These are phyloP conservation scores for Exsudoporus frostii DNA, from an alignment of 768 basidiomycete species.

Conservation along the genomic window DNA sequence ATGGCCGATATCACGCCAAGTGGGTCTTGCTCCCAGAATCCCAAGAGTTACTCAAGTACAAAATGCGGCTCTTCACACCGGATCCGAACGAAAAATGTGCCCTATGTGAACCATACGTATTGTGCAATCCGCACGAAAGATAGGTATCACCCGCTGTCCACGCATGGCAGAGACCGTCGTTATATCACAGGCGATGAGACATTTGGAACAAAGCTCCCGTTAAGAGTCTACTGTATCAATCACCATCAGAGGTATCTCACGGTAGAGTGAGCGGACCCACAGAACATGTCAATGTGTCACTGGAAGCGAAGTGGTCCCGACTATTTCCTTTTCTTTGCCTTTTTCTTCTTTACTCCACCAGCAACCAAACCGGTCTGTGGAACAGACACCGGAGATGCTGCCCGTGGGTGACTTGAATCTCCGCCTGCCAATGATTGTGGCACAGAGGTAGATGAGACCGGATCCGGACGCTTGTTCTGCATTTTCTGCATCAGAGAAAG, in stretches of 20 bases:
- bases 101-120: background rate
- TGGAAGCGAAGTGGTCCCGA: slow-evolving; percentile 2
- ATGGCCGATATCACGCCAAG: background rate
- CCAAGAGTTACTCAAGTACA: background rate
- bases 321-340: slow-evolving; percentile 76
- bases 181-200: slow-evolving; percentile 3
- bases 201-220: slow-evolving; percentile 1
- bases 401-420: slow-evolving; percentile 28
- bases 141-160: background rate
- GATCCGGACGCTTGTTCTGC: slow-evolving; percentile 57
- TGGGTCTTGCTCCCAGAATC: background rate
- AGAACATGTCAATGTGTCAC: slow-evolving; percentile 1
- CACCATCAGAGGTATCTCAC: background rate
- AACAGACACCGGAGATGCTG: slow-evolving; percentile 33
- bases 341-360: slow-evolving; percentile 80
- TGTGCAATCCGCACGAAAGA: background rate
- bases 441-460: slow-evolving; percentile 21
- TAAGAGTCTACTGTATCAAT: slow-evolving; percentile 2
- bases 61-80: background rate
- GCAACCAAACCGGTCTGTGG: slow-evolving; percentile 36
- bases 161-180: slow-evolving; percentile 1
- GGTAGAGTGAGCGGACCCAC: slow-evolving; percentile 12
- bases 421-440: slow-evolving; percentile 19
- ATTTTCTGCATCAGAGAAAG: slow-evolving; percentile 83
- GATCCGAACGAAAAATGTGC: background rate